A percentile compares a stretch with the other conserved stretches of the same genome.
Conservation (phyloP, 2,329 filamentous ascomycete species). For the Ophiocordyceps sinensis region DNA sequence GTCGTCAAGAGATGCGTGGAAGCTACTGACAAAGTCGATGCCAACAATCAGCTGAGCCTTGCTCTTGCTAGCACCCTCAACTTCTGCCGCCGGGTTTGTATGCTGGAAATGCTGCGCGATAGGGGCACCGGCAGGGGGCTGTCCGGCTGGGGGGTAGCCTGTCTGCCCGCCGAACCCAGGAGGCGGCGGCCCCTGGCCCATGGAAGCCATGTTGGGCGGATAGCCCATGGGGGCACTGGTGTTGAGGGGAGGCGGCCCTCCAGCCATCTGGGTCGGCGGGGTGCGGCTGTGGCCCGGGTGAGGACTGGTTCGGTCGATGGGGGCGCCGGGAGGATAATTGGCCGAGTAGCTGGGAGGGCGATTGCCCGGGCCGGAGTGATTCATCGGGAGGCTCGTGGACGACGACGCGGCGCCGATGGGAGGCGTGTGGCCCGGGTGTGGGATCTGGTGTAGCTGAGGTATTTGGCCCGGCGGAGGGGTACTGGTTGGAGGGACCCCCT, state of each 20-base stretch:
- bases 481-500: conserved; percentile 20
- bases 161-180: conserved; percentile 29
- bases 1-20: not conserved
- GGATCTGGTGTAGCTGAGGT: conserved; percentile 28
- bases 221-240: conserved; percentile 47
- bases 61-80: conserved; percentile 76
- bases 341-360: conserved; percentile 50
- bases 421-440: conserved; percentile 18
- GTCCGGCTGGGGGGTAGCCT: conserved; percentile 33
- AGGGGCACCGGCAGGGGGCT: conserved; percentile 20
- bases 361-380: conserved; percentile 43
- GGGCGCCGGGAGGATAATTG: conserved; percentile 31
- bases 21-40: conserved; percentile 76
- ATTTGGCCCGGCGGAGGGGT: conserved; percentile 32
- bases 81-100: conserved; percentile 48
- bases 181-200: conserved; percentile 29
- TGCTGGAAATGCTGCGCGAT: conserved; percentile 27
- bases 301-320: conserved; percentile 39
- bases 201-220: conserved; percentile 36
- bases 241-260: conserved; percentile 53
- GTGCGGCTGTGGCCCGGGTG: conserved; percentile 35
- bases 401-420: conserved; percentile 27
- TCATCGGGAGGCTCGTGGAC: conserved; percentile 40
- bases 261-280: conserved; percentile 45
- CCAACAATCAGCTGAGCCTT: conserved; percentile 97